Conservation (phyloP, 2,329 filamentous ascomycete species). For the Aureobasidium sp. region DNA sequence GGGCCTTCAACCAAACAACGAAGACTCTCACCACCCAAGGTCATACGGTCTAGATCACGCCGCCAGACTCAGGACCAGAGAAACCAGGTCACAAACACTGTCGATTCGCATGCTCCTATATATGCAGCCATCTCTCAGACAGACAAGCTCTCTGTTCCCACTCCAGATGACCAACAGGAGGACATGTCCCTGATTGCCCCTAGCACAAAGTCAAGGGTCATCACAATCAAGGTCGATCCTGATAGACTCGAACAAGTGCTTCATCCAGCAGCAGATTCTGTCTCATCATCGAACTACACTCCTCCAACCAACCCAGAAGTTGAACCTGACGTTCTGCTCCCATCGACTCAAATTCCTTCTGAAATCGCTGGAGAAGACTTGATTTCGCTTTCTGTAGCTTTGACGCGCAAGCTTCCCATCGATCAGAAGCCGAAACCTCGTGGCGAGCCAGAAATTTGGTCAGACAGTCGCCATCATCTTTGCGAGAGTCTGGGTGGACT, state of each 20-base stretch:
- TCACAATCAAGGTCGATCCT: not conserved
- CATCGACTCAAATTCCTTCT: not conserved
- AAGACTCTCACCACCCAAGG: not conserved
- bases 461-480: constrained; percentile 51
- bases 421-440: constrained; percentile 29
- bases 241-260: not conserved
- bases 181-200: not conserved
- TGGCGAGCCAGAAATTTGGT: constrained; percentile 48
- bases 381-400: not conserved
- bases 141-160: not conserved
- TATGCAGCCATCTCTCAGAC: not conserved
- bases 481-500: constrained; percentile 55
- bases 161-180: not conserved
- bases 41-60: not conserved
- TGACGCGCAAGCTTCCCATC: constrained; percentile 25
- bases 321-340: not conserved
- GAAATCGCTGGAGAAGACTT: not conserved
- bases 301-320: not conserved
- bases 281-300: not conserved
- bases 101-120: not conserved
- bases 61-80: not conserved
- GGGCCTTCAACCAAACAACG: not conserved
- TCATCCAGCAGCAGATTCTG: not conserved
- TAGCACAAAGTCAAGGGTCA: not conserved
- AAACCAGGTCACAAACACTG: not conserved